These are phyloP conservation scores for Marasmius sp. DNA, from an alignment of 1,284 basidiomycete species.

Conservation along the genomic window DNA sequence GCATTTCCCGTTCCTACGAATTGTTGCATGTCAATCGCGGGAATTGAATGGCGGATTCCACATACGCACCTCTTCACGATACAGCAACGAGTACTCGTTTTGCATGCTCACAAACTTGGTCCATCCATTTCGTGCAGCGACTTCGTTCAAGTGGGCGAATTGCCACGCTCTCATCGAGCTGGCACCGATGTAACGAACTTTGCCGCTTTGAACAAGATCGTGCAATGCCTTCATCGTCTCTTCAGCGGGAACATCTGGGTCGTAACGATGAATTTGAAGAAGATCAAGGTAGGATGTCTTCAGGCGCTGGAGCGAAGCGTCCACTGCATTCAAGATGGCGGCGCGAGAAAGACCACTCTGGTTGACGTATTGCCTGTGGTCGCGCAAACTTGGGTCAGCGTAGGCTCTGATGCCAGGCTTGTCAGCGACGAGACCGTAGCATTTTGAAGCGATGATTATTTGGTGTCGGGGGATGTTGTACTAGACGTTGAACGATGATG, in stretches of 20 bases:
- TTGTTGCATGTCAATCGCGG: not conserved
- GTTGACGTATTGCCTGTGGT: constrained; percentile 32
- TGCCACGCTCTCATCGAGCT: constrained; percentile 34
- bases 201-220: constrained; percentile 37
- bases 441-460: constrained; percentile 33
- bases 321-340: constrained; percentile 35
- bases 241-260: constrained; percentile 30
- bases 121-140: constrained; percentile 15
- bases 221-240: constrained; percentile 43
- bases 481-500: constrained; percentile 9
- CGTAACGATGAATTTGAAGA: constrained; percentile 35
- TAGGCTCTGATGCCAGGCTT: constrained; percentile 4
- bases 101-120: constrained; percentile 29
- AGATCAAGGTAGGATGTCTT: constrained; percentile 35
- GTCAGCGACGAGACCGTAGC: constrained; percentile 13
- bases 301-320: constrained; percentile 29
- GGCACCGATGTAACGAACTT: constrained; percentile 39
- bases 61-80: constrained; percentile 31
- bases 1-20: constrained; percentile 21
- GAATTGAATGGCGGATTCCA: not conserved
- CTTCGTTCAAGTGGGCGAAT: constrained; percentile 25
- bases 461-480: constrained; percentile 43
- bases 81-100: constrained; percentile 28
- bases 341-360: constrained; percentile 33
- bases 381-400: constrained; percentile 11